phyloP scores from a whole-genome alignment of 1,284 basidiomycete species.

The Takashimella tepidaria region DNA sequence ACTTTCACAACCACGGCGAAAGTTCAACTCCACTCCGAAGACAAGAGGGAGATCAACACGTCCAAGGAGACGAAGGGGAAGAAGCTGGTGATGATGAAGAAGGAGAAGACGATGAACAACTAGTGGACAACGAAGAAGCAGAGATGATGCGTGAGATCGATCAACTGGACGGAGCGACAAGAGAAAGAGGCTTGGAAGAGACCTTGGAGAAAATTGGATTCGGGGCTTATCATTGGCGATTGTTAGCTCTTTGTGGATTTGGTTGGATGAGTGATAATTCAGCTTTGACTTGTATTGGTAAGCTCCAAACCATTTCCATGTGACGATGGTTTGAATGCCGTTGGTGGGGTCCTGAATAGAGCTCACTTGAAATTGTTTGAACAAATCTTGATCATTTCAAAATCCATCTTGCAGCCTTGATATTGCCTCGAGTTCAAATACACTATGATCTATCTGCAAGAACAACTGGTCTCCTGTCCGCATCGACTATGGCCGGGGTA shows the following conservation, averaged over 20 bases:
- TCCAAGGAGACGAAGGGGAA: constrained; percentile 43
- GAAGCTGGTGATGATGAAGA: constrained; percentile 49
- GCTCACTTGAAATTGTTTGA: too few relatives aligned
- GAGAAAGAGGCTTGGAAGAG: constrained; percentile 67
- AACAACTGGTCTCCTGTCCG: constrained; percentile 37
- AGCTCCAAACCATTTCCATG: too few relatives aligned
- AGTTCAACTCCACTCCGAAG: constrained; percentile 5
- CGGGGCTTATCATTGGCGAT: constrained; percentile 75
- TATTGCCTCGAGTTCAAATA: constrained; percentile 84
- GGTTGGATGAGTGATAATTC: constrained; percentile 58
- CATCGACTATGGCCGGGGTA: constrained; percentile 53
- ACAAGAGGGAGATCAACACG: constrained; percentile 41
- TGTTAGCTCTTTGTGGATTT: constrained; percentile 63
- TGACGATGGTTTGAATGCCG: too few relatives aligned
- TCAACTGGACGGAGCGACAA: constrained; percentile 70
- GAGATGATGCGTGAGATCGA: constrained; percentile 75
- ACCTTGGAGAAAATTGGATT: constrained; percentile 86
- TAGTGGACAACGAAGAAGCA: constrained; percentile 55
- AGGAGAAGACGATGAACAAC: constrained; percentile 40
- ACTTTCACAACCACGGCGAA: not conserved
- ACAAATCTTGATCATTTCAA: too few relatives aligned
- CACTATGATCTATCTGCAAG: constrained; percentile 58
- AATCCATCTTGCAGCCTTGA: constrained; percentile 64
- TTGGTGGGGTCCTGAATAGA: too few relatives aligned
- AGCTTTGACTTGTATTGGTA: constrained; percentile 37